Conservation (phyloP, 139 green algal species). For the Coccomyxa sp. region DNA sequence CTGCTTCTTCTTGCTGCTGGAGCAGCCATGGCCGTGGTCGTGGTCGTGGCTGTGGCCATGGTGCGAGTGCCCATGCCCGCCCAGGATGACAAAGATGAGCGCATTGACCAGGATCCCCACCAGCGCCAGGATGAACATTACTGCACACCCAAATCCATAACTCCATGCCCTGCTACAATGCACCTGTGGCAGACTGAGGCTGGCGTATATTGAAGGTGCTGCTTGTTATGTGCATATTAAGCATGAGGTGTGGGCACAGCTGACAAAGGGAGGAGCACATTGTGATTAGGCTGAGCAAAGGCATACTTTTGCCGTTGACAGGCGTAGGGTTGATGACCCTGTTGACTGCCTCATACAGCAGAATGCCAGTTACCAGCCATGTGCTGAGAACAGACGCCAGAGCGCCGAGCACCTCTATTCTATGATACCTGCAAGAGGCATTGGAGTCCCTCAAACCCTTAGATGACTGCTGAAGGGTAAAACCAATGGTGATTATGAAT, state of each 20-base stretch:
- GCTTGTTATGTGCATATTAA: too few relatives aligned
- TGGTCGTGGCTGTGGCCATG: neutral
- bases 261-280: too few relatives aligned
- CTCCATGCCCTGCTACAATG: too few relatives aligned
- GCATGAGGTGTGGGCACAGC: too few relatives aligned
- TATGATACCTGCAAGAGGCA: slow-evolving; percentile 81
- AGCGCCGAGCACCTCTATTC: slow-evolving; percentile 88
- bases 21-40: neutral
- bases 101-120: neutral
- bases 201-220: too few relatives aligned
- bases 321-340: slow-evolving; percentile 52
- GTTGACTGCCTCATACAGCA: slow-evolving; percentile 83
- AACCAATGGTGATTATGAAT: neutral
- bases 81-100: slow-evolving; percentile 1
- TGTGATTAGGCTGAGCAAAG: too few relatives aligned
- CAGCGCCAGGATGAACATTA: slow-evolving; percentile 7
- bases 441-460: neutral
- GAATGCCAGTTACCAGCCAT: slow-evolving; percentile 85
- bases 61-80: neutral
- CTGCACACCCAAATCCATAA: too few relatives aligned
- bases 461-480: neutral
- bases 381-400: slow-evolving; percentile 81
- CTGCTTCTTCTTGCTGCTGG: neutral
- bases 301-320: slow-evolving; percentile 74
- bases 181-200: too few relatives aligned